phyloP scores from a whole-genome alignment of 768 basidiomycete species.

The Tulasnella calospora region DNA sequence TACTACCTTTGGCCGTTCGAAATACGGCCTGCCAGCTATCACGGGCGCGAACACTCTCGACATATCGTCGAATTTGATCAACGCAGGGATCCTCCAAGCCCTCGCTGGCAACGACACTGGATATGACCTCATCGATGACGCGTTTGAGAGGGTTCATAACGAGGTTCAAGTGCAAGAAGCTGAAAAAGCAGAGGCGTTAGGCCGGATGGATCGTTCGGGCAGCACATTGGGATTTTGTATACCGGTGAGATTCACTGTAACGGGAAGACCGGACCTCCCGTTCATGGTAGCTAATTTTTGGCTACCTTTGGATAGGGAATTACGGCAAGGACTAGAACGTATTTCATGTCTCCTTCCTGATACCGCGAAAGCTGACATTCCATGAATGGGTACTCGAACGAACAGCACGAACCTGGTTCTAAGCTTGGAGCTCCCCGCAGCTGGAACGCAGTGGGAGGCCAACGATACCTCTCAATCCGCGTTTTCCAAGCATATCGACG shows the following conservation, averaged over 20 bases:
- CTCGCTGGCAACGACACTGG: conserved; percentile 33
- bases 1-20: conserved; percentile 42
- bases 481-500: conserved; percentile 54
- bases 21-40: conserved; percentile 47
- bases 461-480: conserved; percentile 41
- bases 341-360: not conserved
- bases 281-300: conserved; percentile 26
- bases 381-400: conserved; percentile 35
- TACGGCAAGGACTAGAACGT: conserved; percentile 54
- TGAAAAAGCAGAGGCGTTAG: conserved; percentile 56
- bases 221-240: conserved; percentile 63
- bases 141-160: conserved; percentile 49
- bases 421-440: conserved; percentile 55
- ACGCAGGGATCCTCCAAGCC: conserved; percentile 9
- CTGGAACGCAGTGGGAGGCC: conserved; percentile 55
- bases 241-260: conserved; percentile 38
- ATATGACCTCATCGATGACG: conserved; percentile 43
- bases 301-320: conserved; percentile 54
- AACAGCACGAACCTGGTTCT: conserved; percentile 55
- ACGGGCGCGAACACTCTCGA: conserved; percentile 28
- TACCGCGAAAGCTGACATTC: not conserved
- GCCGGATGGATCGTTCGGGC: conserved; percentile 42
- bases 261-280: not conserved
- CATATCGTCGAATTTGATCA: conserved; percentile 19
- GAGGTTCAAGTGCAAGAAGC: conserved; percentile 50